Evolutionary conservation across 208 protist species (phyloP), one percentile per base, ranked within the genome.

Genomic region (Trypanosoma cruzi): DNA sequence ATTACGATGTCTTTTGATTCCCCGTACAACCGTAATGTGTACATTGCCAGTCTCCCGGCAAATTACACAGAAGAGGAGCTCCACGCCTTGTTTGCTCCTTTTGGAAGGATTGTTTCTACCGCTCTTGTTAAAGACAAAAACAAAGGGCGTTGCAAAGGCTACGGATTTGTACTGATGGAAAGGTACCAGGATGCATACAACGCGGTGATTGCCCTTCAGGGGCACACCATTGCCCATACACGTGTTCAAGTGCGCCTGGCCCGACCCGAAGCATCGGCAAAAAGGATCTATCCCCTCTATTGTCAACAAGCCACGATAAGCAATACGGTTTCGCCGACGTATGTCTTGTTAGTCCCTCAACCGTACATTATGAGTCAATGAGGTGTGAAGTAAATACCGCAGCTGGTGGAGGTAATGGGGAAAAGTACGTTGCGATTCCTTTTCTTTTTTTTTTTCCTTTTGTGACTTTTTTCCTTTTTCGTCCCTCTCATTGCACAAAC

Each of bases 141-240:
- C 36, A 86, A 77, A 8, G 66, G 77, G 36, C 72, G 64, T 18
- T 94, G 82, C 79, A 89, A 90, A 53, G 89, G 89, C 2, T 92
- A 94, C 68, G 89, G 85, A 36, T 96, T 96, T 66, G 90, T 96
- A 14, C 78, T 90, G 59, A 94, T 93, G 58, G 73, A 88, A 56
- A 73, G 62, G 50, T 88, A 80, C 67, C 79, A 84, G 65, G 68
- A 86, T 55, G 58, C 64, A 7, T 69, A 64, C 63, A 71, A 73
- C 37, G 89, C 89, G 4, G 77, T 77, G 64, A 75, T 81, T 42
- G 84, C 89, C 24, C 70, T 92, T 20, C 74, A 88, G 40, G 89
- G 89, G 36, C 62, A 77, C 66, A 59, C 68, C 10, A 52, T 94
- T 50, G 67, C 66, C 53, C 70, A 80, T 42, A 71, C 57, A 26